Conservation (phyloP, 352 stramenopile genomes). For the Globisporangium mamillatum region DNA sequence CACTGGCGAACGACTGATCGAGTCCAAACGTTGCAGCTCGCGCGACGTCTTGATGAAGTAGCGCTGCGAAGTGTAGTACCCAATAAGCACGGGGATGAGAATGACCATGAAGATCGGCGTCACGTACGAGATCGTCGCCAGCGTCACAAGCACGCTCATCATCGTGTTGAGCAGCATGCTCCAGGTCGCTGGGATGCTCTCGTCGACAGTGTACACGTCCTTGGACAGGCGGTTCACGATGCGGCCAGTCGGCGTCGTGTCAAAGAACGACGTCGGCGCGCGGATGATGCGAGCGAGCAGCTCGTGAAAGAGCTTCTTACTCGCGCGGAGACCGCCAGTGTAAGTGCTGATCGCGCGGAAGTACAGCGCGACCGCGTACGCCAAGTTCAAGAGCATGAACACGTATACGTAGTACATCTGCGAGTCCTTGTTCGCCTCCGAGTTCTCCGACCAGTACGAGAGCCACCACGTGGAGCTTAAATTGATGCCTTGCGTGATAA, state of each 20-base stretch:
- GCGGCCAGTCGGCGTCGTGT: slow-evolving; percentile 74
- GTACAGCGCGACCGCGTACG: slow-evolving; percentile 64
- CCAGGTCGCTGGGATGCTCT: slow-evolving; percentile 66
- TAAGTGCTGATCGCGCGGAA: slow-evolving; percentile 59
- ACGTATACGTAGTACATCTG: slow-evolving; percentile 84
- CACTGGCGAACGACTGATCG: slow-evolving; percentile 91
- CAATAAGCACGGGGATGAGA: slow-evolving; percentile 63
- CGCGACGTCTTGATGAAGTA: slow-evolving; percentile 92
- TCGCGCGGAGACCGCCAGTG: slow-evolving; percentile 52
- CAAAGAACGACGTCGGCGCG: slow-evolving; percentile 76
- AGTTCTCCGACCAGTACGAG: slow-evolving; percentile 87
- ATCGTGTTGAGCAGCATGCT: slow-evolving; percentile 71
- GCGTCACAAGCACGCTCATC: slow-evolving; percentile 59
- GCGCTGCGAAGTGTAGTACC: slow-evolving; percentile 75
- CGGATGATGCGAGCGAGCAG: slow-evolving; percentile 90
- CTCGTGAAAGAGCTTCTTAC: slow-evolving; percentile 50
- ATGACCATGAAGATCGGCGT: slow-evolving; percentile 72
- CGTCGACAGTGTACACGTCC: slow-evolving; percentile 77
- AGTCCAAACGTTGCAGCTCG: slow-evolving; percentile 96
- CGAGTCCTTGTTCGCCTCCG: slow-evolving; percentile 27
- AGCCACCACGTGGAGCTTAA: slow-evolving; percentile 85
- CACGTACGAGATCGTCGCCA: slow-evolving; percentile 69
- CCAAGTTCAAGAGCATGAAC: slow-evolving; percentile 69
- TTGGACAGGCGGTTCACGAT: slow-evolving; percentile 81
- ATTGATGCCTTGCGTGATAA: slow-evolving; percentile 44